Percentiles rank a stretch among this genome's conserved stretches.
Evolutionary conservation across 257 asterid genomes (phyloP).

Genomic region (Ligustrum vulgare): DNA sequence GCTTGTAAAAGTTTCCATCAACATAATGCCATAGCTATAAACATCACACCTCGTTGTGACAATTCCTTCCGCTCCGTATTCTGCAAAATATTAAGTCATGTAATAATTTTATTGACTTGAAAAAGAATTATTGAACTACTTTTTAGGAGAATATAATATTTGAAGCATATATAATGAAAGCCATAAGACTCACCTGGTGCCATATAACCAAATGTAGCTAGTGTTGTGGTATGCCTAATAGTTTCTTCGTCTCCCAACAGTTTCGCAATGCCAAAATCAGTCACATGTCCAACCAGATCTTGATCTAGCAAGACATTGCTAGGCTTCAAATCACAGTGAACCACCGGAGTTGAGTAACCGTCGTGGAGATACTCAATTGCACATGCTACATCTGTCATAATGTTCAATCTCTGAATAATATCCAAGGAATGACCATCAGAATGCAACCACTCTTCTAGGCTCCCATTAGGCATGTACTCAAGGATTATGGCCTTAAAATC

Average conservation of each 20-base stretch:
- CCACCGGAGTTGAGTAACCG: background rate
- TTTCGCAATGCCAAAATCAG: slow-evolving; percentile 10
- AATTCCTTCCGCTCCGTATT: background rate
- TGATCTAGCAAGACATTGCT: slow-evolving; percentile 5
- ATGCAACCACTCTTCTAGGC: slow-evolving; percentile 9
- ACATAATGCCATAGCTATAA: background rate
- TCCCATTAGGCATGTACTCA: slow-evolving; percentile 5
- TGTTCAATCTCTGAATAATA: background rate
- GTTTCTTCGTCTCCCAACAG: background rate
- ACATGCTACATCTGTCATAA: slow-evolving; percentile 8
- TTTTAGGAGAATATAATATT: too few relatives aligned
- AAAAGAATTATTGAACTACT: too few relatives aligned
- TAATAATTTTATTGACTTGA: too few relatives aligned
- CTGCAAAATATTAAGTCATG: background rate
- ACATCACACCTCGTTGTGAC: background rate
- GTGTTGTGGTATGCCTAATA: background rate
- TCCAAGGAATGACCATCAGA: background rate
- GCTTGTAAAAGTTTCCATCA: background rate
- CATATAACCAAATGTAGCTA: slow-evolving; percentile 11
- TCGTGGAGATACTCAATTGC: slow-evolving; percentile 13
- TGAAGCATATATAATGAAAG: background rate
- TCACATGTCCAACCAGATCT: background rate
- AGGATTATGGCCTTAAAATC: slow-evolving; percentile 13
- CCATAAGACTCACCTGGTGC: background rate
- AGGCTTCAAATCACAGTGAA: slow-evolving; percentile 14